Base-by-base conservation (phyloP, 2,329 filamentous ascomycete species). In the Pseudogymnoascus sp. region DNA sequence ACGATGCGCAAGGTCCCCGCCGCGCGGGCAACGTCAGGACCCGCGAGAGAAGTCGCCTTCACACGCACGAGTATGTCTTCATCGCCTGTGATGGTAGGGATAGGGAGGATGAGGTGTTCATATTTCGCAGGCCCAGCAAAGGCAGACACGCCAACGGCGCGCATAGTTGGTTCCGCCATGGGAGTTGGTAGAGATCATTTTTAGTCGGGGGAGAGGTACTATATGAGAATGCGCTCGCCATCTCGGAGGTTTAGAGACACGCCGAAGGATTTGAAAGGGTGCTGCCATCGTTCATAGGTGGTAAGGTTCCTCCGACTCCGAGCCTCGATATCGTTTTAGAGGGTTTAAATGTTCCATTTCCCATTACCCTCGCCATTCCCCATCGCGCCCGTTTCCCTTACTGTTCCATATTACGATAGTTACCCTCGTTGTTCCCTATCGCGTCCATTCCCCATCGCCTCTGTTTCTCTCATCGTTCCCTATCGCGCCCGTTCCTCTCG, bases 151-250 rank as follows among this genome's bases (percentile, higher is more conserved):
- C 41, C 18, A 12, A 45, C 18, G 21, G 41, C 41, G 21, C 41
- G 41, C 41, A 45, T 45, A 18, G 38, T 41, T 45, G 18, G 16
- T 43, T 43, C 9, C 3, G 40, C 40, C 40, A 43, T 43, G 1
- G 38, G 16, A 21, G 40, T 43, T 43, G 18, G 12, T 23, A 6
- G 16, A 12, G 9, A 69, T 64, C 68, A 74, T 70, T 3, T 67
- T 65, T 40, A 4, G 72, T 72, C 12, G 72, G 71, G 62, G 74
- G 69, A 5, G 69, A 70, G 14, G 72, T 74, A 71, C 33, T 67
- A 69, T 67, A 43, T 43, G 18, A 43, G 40, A 43, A 43, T 12
- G 40, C 9, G 11, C 21, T 8, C 4, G 40, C 11, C 9, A 9
- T 43, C 18, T 18, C 40, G 18, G 18, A 21, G 18, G 18, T 43